Evolutionary conservation across 2,329 filamentous ascomycete species (phyloP), one percentile per base, ranked within the genome.

Genomic region (Westerdykella ornata): DNA sequence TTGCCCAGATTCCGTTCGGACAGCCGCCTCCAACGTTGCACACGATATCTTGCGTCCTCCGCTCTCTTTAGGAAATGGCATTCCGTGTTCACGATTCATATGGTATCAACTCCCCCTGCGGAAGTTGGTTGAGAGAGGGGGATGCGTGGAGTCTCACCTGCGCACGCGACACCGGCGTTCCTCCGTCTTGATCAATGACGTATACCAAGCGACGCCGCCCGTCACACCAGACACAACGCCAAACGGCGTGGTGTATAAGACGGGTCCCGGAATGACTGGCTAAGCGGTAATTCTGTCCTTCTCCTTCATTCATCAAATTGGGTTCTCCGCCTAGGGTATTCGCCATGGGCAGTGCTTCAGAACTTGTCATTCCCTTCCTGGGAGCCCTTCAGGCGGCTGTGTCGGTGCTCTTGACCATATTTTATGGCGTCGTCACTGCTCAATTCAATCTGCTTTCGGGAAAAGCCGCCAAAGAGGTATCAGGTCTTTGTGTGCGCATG

Each of bases 341-440:
- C 37, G 43, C 15, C 31, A 62, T 61, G 55, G 56, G 48, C 30
- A 38, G 45, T 36, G 18, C 41, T 17, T 57, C 56, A 17, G 56
- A 63, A 37, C 51, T 69, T 20, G 34, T 67, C 16, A 57, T 63
- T 11, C 65, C 68, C 9, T 76, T 78, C 39, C 51, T 76, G 4
- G 74, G 74, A 19, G 75, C 75, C 5, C 56, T 78, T 5, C 75
- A 79, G 56, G 76, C 76, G 20, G 72, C 72, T 17, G 54, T 77
- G 16, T 72, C 73, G 2, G 75, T 78, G 1, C 60, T 78, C 2
- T 56, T 79, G 4, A 77, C 75, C 28, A 75, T 78, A 44, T 59
- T 60, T 38, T 76, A 72, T 44, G 76, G 76, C 29, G 72, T 74
- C 12, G 44, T 73, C 9, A 69, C 73, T 4, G 70, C 73, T 8